phyloP scores from a whole-genome alignment of 225 moss, liverwort and hornwort genomes.

The Polytrichum commune region DNA sequence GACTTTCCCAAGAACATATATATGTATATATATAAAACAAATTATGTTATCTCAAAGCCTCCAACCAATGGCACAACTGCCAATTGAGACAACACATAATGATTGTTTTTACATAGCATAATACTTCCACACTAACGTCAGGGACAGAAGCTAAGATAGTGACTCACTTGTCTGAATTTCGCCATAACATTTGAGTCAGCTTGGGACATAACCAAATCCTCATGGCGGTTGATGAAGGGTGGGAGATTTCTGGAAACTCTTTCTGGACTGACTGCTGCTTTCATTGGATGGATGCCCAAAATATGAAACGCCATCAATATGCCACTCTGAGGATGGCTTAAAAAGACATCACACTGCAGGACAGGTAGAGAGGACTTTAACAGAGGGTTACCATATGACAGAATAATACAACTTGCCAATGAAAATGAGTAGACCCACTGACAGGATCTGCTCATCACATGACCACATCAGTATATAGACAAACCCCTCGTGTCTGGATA shows the following conservation, averaged over 20 bases:
- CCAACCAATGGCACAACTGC: too few species aligned
- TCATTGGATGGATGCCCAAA: slow-evolving; percentile 31
- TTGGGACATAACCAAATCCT: slow-evolving; percentile 5
- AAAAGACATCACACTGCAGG: slow-evolving; percentile 42
- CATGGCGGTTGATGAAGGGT: background rate
- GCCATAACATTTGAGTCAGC: slow-evolving; percentile 12
- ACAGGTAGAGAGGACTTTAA: background rate
- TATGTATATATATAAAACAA: too few species aligned
- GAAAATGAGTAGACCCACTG: background rate
- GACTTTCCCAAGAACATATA: too few species aligned
- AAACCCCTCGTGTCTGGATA: too few species aligned
- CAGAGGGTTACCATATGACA: too few species aligned
- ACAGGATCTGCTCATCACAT: background rate
- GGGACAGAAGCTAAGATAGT: too few species aligned
- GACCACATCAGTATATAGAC: background rate
- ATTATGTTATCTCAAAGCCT: too few species aligned
- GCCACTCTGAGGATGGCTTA: slow-evolving; percentile 38
- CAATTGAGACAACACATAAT: too few species aligned
- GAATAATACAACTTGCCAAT: background rate
- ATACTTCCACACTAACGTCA: too few species aligned
- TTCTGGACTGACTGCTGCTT: slow-evolving; percentile 21
- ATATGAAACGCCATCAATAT: slow-evolving; percentile 33
- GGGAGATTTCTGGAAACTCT: slow-evolving; percentile 6
- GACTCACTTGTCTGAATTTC: slow-evolving; percentile 23
- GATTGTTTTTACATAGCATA: too few species aligned